Conservation (phyloP, 2,329 filamentous ascomycete genomes). For the Penicillium sp. region DNA sequence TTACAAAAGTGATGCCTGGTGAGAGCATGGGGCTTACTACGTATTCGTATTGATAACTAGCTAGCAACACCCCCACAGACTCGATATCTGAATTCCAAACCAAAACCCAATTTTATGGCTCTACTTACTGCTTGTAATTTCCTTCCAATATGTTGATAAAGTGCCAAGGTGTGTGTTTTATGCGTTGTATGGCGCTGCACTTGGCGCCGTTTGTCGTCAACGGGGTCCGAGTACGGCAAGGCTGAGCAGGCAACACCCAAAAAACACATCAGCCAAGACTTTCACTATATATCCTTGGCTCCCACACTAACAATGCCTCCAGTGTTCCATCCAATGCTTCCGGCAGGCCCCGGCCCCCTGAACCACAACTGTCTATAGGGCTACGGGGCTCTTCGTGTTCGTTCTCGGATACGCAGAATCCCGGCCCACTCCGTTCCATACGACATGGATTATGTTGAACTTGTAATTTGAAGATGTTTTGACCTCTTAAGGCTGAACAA, state of each 20-base stretch:
- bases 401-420: background rate
- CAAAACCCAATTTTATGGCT: background rate
- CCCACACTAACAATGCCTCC: background rate
- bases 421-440: background rate
- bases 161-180: background rate
- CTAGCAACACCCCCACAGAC: background rate
- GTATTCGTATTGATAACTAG: background rate
- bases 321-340: background rate
- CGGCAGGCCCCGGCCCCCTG: background rate
- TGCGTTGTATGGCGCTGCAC: background rate
- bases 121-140: background rate
- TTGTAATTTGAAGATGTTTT: background rate
- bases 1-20: background rate
- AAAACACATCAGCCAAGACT: background rate
- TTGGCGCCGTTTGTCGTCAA: background rate
- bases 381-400: background rate
- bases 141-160: background rate
- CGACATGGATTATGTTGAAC: background rate
- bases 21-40: background rate
- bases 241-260: background rate
- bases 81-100: background rate
- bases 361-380: background rate
- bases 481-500: background rate
- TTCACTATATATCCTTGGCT: background rate
- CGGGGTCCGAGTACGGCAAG: background rate